phyloP scores from a whole-genome alignment of 1,284 basidiomycete species.

The Trichosporon ovoides region DNA sequence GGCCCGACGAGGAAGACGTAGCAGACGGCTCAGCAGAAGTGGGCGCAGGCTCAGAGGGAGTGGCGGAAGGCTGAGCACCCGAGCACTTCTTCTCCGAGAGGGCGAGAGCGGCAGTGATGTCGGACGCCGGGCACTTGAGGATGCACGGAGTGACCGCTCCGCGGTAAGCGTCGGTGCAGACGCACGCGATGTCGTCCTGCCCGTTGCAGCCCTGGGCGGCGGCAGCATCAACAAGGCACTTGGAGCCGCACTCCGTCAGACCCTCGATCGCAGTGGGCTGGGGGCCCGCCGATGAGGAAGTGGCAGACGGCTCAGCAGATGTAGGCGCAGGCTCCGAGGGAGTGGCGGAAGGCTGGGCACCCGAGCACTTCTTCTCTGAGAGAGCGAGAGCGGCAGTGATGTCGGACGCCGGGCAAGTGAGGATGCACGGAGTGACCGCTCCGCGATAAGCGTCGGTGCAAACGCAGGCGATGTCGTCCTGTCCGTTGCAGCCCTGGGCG shows the following conservation, averaged over 20 bases:
- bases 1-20: background rate
- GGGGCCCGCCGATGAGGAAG: too few species aligned
- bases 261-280: background rate
- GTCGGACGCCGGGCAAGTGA: background rate
- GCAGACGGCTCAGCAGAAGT: background rate
- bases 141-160: background rate
- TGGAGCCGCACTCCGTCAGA: background rate
- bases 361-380: slow-evolving; percentile 1
- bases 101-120: background rate
- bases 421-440: slow-evolving; percentile 1
- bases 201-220: slow-evolving; percentile 7
- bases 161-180: slow-evolving; percentile 3
- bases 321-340: too few species aligned
- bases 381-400: slow-evolving; percentile 4
- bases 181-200: slow-evolving; percentile 6
- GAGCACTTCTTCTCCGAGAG: background rate
- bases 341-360: too few species aligned
- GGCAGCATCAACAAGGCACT: background rate
- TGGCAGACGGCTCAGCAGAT: too few species aligned
- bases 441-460: background rate
- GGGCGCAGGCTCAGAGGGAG: background rate
- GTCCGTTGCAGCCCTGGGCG: background rate
- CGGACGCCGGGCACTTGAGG: background rate
- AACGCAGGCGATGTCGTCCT: slow-evolving; percentile 6
- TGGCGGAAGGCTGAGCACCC: background rate